Percentiles rank a stretch among this genome's conserved stretches.
phyloP scores from a whole-genome alignment of 768 basidiomycete species.

The Lepiota brunneoincarnata region DNA sequence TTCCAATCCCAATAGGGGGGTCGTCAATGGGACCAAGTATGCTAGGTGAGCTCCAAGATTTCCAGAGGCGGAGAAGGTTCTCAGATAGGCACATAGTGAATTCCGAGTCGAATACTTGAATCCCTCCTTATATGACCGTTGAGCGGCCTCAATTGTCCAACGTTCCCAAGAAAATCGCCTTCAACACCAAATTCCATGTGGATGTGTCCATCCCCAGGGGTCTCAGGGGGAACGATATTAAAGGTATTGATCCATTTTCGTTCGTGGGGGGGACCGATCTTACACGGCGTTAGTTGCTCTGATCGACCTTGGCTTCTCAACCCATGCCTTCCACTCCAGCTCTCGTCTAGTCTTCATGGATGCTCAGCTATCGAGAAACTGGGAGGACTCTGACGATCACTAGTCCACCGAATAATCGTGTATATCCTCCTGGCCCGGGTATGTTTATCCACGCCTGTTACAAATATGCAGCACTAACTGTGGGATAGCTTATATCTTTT shows the following conservation, averaged over 20 bases:
- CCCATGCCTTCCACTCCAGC: slow-evolving; percentile 36
- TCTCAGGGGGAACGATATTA: slow-evolving; percentile 21
- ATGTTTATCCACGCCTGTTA: slow-evolving; percentile 5
- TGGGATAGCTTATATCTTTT: too few relatives aligned
- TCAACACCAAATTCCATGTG: slow-evolving; percentile 28
- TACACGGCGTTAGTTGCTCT: slow-evolving; percentile 22
- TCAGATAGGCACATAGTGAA: slow-evolving; percentile 23
- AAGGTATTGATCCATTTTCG: slow-evolving; percentile 18
- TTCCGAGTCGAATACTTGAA: slow-evolving; percentile 41
- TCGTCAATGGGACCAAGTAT: slow-evolving; percentile 25
- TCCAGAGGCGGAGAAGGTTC: too few relatives aligned
- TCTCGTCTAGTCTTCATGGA: slow-evolving; percentile 21
- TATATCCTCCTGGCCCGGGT: slow-evolving; percentile 37
- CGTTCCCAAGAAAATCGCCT: slow-evolving; percentile 30
- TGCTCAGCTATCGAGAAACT: slow-evolving; percentile 21
- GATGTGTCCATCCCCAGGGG: slow-evolving; percentile 25
- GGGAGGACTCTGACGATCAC: slow-evolving; percentile 27
- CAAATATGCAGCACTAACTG: too few relatives aligned
- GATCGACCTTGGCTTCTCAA: slow-evolving; percentile 35
- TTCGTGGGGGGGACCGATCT: too few relatives aligned
- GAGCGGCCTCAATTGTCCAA: slow-evolving; percentile 28
- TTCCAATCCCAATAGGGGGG: slow-evolving; percentile 41
- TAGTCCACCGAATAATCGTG: slow-evolving; percentile 28
- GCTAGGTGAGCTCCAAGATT: slow-evolving; percentile 15
- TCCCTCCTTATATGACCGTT: slow-evolving; percentile 37